These are phyloP conservation scores for Nicotiana attenuata DNA, from an alignment of 257 asterid genomes.

Conservation along the genomic window DNA sequence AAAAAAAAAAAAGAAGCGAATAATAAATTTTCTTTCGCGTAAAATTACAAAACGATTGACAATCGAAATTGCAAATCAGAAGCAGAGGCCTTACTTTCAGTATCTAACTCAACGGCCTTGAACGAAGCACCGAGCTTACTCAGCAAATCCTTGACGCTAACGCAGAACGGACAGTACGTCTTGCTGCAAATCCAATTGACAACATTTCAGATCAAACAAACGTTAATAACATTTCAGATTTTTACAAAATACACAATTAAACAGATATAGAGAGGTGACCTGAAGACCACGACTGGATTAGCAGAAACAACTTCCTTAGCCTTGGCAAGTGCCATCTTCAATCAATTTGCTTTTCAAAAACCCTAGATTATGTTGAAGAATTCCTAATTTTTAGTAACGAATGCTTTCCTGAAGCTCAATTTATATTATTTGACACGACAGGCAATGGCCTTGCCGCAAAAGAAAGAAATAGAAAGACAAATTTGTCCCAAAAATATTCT, in stretches of 20 bases:
- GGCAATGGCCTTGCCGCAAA: not conserved
- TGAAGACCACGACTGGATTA: conserved; percentile 70
- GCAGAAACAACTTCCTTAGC: conserved; percentile 72
- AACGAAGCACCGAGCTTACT: conserved; percentile 55
- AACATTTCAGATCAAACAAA: not conserved
- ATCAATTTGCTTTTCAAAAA: not conserved
- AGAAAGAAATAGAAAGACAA: not conserved
- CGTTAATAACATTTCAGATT: not conserved
- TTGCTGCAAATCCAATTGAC: conserved; percentile 51
- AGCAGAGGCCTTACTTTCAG: conserved; percentile 42
- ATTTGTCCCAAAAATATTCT: not conserved
- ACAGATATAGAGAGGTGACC: conserved; percentile 30
- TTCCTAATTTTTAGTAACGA: not conserved
- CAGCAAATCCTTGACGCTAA: conserved; percentile 68
- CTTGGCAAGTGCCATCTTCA: conserved; percentile 58
- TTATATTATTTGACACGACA: not conserved
- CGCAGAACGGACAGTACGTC: conserved; percentile 69
- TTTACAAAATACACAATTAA: not conserved
- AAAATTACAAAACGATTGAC: not conserved
- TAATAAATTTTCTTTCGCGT: not conserved
- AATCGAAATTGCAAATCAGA: not conserved
- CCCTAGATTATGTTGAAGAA: not conserved
- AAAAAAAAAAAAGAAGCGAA: not conserved
- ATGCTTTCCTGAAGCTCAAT: not conserved
- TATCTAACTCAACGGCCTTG: conserved; percentile 69